Conservation (phyloP, 129 eudicot species). For the Saussurea involucrata region DNA sequence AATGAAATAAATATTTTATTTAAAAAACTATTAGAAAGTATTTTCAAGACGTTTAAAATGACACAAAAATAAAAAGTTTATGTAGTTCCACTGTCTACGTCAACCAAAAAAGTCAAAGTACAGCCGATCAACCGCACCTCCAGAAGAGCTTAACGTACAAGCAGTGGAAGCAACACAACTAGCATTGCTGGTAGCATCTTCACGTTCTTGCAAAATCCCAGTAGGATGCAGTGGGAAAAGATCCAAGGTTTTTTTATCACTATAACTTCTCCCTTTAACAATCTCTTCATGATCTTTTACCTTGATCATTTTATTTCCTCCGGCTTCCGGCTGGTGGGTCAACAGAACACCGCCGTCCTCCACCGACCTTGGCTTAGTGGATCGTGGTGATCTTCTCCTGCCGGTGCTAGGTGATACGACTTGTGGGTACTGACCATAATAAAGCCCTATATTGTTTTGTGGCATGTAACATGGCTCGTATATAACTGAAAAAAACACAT, state of each 20-base stretch:
- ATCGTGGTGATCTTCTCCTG: slow-evolving; percentile 16
- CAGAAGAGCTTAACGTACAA: slow-evolving; percentile 25
- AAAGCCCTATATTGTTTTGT: slow-evolving; percentile 39
- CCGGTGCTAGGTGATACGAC: slow-evolving; percentile 26
- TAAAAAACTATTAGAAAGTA: too few species aligned
- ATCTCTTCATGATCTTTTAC: not conserved
- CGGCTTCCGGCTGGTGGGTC: slow-evolving; percentile 1
- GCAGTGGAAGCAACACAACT: slow-evolving; percentile 15
- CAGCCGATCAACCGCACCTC: slow-evolving; percentile 19
- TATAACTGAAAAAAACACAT: slow-evolving; percentile 32
- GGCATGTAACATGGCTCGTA: slow-evolving; percentile 51
- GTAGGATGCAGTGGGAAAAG: slow-evolving; percentile 80
- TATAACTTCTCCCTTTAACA: not conserved
- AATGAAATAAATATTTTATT: too few species aligned
- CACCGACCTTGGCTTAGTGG: not conserved
- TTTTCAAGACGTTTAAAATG: too few species aligned
- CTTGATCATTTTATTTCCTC: slow-evolving; percentile 1
- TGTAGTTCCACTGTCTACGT: too few species aligned
- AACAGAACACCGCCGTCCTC: not conserved
- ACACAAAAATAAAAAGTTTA: too few species aligned
- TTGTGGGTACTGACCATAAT: slow-evolving; percentile 40
- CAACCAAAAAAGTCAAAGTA: slow-evolving; percentile 45
- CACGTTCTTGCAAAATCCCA: slow-evolving; percentile 43
- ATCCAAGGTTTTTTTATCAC: slow-evolving; percentile 48
- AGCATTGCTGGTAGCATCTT: not conserved